phyloP scores from a whole-genome alignment of 2,329 filamentous ascomycete species.

The Cytospora piceae region DNA sequence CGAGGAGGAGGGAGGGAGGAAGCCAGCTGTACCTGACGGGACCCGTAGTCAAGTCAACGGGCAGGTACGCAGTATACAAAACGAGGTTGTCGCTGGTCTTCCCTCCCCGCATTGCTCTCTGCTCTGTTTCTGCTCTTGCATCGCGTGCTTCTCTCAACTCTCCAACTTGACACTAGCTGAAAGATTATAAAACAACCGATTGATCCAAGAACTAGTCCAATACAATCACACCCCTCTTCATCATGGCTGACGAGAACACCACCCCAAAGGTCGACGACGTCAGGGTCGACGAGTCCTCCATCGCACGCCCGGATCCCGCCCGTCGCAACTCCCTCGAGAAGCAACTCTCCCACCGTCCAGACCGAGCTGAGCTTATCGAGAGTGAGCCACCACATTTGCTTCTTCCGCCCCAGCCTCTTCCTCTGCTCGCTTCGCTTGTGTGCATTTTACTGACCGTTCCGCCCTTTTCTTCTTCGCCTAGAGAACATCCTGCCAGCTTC shows the following conservation, averaged over 20 bases:
- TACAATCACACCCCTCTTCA: conserved; percentile 5
- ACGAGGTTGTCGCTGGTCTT: neutral
- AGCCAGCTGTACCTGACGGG: neutral
- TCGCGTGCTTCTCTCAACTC: neutral
- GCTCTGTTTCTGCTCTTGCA: neutral
- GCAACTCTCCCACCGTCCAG: conserved; percentile 72
- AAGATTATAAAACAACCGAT: neutral
- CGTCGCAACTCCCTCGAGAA: conserved; percentile 74
- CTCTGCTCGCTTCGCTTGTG: neutral
- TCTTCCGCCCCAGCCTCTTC: conserved; percentile 2
- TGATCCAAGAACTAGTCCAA: neutral
- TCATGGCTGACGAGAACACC: conserved; percentile 53
- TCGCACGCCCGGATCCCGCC: conserved; percentile 57
- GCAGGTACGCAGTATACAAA: no score
- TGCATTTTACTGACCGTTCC: conserved; percentile 25
- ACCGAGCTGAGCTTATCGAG: conserved; percentile 77
- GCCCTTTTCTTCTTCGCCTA: conserved; percentile 39
- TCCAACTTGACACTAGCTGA: neutral
- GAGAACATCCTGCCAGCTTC: conserved; percentile 86
- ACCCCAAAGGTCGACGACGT: conserved; percentile 53
- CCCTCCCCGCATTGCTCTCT: neutral
- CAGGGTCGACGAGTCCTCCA: conserved; percentile 59
- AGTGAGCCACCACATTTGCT: conserved; percentile 53
- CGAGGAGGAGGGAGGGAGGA: neutral
- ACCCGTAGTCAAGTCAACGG: neutral